phyloP scores from a whole-genome alignment of 768 basidiomycete species.

The Tephrocybe rancida region DNA sequence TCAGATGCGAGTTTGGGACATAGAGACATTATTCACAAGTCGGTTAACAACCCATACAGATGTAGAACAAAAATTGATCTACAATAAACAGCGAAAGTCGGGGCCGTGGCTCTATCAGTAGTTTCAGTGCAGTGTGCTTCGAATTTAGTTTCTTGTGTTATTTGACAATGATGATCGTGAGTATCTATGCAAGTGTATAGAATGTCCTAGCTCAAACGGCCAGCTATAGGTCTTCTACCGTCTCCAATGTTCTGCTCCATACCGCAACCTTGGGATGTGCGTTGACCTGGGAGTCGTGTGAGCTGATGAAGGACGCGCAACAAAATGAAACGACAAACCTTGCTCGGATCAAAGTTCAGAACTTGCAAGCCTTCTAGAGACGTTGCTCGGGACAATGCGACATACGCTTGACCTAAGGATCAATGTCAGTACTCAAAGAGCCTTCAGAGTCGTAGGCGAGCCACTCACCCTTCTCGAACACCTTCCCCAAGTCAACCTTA shows the following conservation, averaged over 20 bases:
- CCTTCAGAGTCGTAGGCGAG: neutral
- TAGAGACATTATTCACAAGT: no score
- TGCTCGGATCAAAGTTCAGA: constrained; percentile 71
- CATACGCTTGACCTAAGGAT: constrained; percentile 80
- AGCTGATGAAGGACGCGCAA: neutral
- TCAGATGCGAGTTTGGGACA: no score
- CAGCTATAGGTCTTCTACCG: constrained; percentile 31
- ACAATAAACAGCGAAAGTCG: no score
- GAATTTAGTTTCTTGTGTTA: neutral
- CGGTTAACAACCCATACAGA: no score
- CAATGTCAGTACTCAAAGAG: neutral
- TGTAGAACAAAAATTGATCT: no score
- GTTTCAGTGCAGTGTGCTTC: no score
- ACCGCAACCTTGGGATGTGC: constrained; percentile 72
- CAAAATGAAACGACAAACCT: constrained; percentile 45
- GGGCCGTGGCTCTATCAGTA: no score
- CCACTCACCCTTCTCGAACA: constrained; percentile 85
- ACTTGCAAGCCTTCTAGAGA: constrained; percentile 85
- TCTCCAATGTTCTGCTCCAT: constrained; percentile 74
- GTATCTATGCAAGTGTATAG: neutral
- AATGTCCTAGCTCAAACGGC: neutral
- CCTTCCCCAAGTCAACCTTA: constrained; percentile 89
- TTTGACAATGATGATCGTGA: neutral
- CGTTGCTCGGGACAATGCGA: constrained; percentile 88
- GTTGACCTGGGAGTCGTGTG: constrained; percentile 47